Evolutionary conservation across 805 yeast species (phyloP).

Genomic region (Soucietia sequanensis): DNA sequence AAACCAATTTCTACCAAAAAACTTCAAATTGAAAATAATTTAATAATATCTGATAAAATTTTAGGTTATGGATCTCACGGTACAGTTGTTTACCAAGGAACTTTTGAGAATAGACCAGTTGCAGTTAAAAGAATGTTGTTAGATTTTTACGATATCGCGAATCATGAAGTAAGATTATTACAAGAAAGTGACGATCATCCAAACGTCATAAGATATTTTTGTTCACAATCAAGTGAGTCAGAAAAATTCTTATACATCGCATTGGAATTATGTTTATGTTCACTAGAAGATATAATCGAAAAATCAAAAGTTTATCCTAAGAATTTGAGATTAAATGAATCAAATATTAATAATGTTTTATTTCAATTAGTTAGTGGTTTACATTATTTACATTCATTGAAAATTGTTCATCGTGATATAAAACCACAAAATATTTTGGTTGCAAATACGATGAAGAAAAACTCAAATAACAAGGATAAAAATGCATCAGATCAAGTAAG

Average conservation of each 20-base stretch:
- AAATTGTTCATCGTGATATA: constrained; percentile 91
- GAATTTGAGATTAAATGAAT: constrained; percentile 23
- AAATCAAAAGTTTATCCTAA: constrained; percentile 40
- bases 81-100: constrained; percentile 88
- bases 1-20: constrained; percentile 21
- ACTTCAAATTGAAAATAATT: constrained; percentile 46
- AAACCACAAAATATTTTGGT: constrained; percentile 93
- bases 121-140: constrained; percentile 93
- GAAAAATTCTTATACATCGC: constrained; percentile 92
- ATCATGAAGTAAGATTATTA: constrained; percentile 80
- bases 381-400: constrained; percentile 80
- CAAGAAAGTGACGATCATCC: constrained; percentile 98
- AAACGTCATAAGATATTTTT: constrained; percentile 87
- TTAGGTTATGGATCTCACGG: constrained; percentile 97
- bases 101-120: constrained; percentile 88
- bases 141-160: constrained; percentile 91
- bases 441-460: constrained; percentile 58
- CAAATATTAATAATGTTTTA: constrained; percentile 49
- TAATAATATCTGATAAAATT: constrained; percentile 68
- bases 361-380: constrained; percentile 82
- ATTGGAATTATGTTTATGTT: constrained; percentile 83
- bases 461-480: constrained; percentile 4
- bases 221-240: constrained; percentile 73
- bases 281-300: constrained; percentile 82
- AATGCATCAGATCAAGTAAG: constrained; percentile 6